Percentiles rank a stretch among this genome's conserved stretches.
Evolutionary conservation across 495 filamentous ascomycete species (phyloP).

Genomic region (Lasiosphaeriaceae sp.): DNA sequence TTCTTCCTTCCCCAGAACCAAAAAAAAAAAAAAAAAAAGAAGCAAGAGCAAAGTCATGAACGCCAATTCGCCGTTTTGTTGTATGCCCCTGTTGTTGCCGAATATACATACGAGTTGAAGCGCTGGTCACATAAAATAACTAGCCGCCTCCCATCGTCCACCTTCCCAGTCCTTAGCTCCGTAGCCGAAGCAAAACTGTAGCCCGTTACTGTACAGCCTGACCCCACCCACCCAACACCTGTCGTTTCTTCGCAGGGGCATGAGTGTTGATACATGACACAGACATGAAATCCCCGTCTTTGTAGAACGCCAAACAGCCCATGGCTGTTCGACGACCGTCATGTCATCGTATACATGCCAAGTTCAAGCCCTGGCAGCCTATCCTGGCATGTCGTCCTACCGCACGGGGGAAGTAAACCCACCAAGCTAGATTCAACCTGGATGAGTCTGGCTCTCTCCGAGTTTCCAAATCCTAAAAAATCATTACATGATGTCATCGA

Average conservation of each 20-base stretch:
- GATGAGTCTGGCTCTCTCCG: background rate
- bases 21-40: constrained; percentile 2
- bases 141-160: background rate
- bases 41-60: constrained; percentile 7
- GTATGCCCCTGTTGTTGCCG: constrained; percentile 26
- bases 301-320: background rate
- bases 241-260: constrained; percentile 6
- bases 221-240: constrained; percentile 20
- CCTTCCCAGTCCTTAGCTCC: background rate
- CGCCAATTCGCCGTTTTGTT: constrained; percentile 20
- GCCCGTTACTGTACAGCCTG: constrained; percentile 25
- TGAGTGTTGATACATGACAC: constrained; percentile 34
- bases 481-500: constrained; percentile 1
- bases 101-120: constrained; percentile 14
- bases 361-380: no score
- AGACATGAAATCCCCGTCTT: constrained; percentile 4
- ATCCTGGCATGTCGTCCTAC: background rate
- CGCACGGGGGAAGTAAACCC: background rate
- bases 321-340: background rate
- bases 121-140: background rate
- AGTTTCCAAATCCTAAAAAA: background rate
- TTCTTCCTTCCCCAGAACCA: background rate
- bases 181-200: constrained; percentile 7
- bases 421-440: background rate
- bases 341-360: background rate